phyloP scores from a whole-genome alignment of 176 grass and related monocot genomes.

The Saccharum officinarum region DNA sequence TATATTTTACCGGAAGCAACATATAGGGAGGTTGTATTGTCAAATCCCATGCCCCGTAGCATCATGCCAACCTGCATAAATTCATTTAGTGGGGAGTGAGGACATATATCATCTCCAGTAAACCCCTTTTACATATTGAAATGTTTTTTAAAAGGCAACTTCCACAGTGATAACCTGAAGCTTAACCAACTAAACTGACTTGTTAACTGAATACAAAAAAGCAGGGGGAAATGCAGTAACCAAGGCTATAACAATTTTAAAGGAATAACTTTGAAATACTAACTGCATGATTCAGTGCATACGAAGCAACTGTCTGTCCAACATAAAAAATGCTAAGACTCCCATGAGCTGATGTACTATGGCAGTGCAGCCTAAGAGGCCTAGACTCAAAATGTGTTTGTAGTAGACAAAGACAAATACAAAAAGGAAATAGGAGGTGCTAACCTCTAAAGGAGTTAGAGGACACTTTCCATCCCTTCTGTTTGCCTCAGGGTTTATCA shows the following conservation, averaged over 20 bases:
- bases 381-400: background rate
- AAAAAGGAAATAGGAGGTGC: background rate
- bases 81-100: conserved; percentile 13
- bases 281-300: conserved; percentile 11
- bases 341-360: conserved; percentile 1
- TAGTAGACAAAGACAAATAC: background rate
- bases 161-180: background rate
- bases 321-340: conserved; percentile 4
- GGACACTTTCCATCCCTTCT: conserved; percentile 90
- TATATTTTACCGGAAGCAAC: conserved; percentile 97
- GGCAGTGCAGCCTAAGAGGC: background rate
- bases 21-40: conserved; percentile 76
- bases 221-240: background rate
- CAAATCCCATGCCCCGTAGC: conserved; percentile 94
- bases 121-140: background rate
- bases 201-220: conserved; percentile 3
- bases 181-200: background rate
- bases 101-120: conserved; percentile 4
- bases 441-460: conserved; percentile 88
- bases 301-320: background rate
- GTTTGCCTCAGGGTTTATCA: conserved; percentile 88
- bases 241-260: background rate
- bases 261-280: background rate
- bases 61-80: conserved; percentile 91
- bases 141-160: background rate